Conservation (phyloP, 768 basidiomycete species). For the Imleria badia region DNA sequence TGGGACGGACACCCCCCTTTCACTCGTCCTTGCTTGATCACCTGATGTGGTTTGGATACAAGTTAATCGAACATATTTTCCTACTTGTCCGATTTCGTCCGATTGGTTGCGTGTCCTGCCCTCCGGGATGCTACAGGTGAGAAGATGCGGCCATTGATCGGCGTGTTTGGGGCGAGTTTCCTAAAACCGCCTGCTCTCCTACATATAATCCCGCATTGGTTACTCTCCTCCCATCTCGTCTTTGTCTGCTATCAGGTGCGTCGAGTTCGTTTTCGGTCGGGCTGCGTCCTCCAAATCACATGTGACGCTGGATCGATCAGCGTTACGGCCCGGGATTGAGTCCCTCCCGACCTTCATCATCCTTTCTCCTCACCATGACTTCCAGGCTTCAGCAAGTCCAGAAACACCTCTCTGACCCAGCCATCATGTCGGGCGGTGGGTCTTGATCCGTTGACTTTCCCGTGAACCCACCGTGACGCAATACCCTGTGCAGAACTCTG, state of each 20-base stretch:
- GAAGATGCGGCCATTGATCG: neutral
- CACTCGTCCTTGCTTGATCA: constrained; percentile 4
- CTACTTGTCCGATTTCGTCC: neutral
- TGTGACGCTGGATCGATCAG: constrained; percentile 1
- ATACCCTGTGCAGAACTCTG: constrained; percentile 56
- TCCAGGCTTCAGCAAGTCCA: constrained; percentile 60
- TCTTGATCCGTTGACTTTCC: constrained; percentile 7
- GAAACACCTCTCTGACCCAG: constrained; percentile 46
- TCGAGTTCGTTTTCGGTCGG: neutral
- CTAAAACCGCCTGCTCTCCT: no score
- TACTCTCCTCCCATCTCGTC: neutral
- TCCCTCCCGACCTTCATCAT: neutral
- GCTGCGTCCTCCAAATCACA: constrained; percentile 18
- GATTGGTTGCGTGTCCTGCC: no score
- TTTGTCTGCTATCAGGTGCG: neutral
- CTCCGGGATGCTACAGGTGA: neutral
- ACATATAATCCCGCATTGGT: neutral
- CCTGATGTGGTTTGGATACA: constrained; percentile 16
- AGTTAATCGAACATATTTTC: constrained; percentile 16
- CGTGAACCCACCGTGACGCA: neutral
- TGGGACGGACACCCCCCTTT: constrained; percentile 2
- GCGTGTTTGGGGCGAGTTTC: no score
- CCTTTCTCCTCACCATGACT: constrained; percentile 40
- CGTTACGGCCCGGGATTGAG: neutral
- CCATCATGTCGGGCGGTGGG: constrained; percentile 57